Evolutionary conservation across 805 yeast genomes (phyloP).

Genomic region (Pichia membranifaciens): DNA sequence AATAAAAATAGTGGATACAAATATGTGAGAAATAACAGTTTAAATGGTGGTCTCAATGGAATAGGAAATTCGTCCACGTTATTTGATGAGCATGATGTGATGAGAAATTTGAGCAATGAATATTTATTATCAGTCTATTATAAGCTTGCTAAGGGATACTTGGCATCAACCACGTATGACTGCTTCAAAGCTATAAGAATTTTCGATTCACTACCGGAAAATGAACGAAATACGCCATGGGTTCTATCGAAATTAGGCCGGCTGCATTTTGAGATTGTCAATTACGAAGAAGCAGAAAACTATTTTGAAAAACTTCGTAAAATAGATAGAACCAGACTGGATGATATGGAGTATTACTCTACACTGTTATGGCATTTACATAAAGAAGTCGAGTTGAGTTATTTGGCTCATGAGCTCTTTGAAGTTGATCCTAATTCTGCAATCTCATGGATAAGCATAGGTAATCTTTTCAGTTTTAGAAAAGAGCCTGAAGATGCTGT

Average conservation of each 20-base stretch:
- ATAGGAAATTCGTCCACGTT: slow-evolving; percentile 2
- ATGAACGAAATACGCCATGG: slow-evolving; percentile 73
- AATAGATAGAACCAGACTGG: slow-evolving; percentile 69
- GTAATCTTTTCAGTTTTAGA: slow-evolving; percentile 78
- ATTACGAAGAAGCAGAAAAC: slow-evolving; percentile 68
- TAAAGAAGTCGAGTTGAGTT: slow-evolving; percentile 71
- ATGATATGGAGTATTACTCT: slow-evolving; percentile 88
- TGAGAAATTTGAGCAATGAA: slow-evolving; percentile 26
- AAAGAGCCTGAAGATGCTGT: slow-evolving; percentile 88
- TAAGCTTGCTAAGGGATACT: slow-evolving; percentile 53
- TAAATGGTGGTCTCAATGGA: slow-evolving; percentile 14
- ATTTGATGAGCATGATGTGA: slow-evolving; percentile 5
- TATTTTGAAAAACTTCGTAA: slow-evolving; percentile 58
- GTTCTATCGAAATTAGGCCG: slow-evolving; percentile 76
- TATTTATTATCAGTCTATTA: slow-evolving; percentile 44
- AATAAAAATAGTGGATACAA: slow-evolving; percentile 1
- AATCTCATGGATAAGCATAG: slow-evolving; percentile 88
- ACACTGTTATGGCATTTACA: slow-evolving; percentile 91
- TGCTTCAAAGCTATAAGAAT: slow-evolving; percentile 74
- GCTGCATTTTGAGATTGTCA: slow-evolving; percentile 79
- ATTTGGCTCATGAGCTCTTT: slow-evolving; percentile 72
- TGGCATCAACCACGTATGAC: slow-evolving; percentile 59
- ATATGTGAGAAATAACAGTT: slow-evolving; percentile 15
- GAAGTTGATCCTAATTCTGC: slow-evolving; percentile 58
- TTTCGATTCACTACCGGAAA: slow-evolving; percentile 56